Evolutionary conservation across 768 basidiomycete genomes (phyloP), one percentile per base, ranked within the genome.

Genomic region (Lyophyllum atratum): DNA sequence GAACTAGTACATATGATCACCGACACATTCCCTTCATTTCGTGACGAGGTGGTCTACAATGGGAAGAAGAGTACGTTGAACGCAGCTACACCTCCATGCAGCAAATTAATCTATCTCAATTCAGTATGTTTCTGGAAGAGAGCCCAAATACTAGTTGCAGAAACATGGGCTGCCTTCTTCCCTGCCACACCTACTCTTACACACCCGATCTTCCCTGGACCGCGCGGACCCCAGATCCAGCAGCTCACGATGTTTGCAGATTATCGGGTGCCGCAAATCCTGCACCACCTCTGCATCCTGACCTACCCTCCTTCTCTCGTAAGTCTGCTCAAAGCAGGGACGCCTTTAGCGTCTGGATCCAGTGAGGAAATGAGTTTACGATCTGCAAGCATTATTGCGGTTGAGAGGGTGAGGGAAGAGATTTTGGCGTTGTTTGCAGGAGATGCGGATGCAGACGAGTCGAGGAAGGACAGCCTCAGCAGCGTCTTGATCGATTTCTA

Each of bases 201-300:
- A 0, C 93, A 95, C 68, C 93, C 92, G 3, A 73, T 94, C 42
- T 92, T 95, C 72, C 87, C 89, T 3, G 75, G 79, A 15, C 51
- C 64, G 7, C 68, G 68, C 10, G 87, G 86, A 4, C 75, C 86
- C 19, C 76, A 78, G 34, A 90, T 94, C 59, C 78, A 82, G 49
- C 74, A 85, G 48, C 80, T 95, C 11, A 94, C 93, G 21, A 95
- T 95, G 94, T 96, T 96, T 70, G 92, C 94, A 4, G 93, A 95
- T 75, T 94, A 95, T 67, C 85, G 92, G 40, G 90, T 96, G 5
- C 93, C 93, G 1, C 94, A 95, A 68, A 91, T 95, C 55, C 74
- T 96, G 26, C 90, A 95, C 72, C 92, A 93, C 66, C 79, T 95
- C 7, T 76, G 80, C 37, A 86, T 95, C 61, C 76, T 95, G 43